These are phyloP conservation scores for Aspergillus sp. DNA, from an alignment of 2,329 filamentous ascomycete genomes.

Conservation along the genomic window DNA sequence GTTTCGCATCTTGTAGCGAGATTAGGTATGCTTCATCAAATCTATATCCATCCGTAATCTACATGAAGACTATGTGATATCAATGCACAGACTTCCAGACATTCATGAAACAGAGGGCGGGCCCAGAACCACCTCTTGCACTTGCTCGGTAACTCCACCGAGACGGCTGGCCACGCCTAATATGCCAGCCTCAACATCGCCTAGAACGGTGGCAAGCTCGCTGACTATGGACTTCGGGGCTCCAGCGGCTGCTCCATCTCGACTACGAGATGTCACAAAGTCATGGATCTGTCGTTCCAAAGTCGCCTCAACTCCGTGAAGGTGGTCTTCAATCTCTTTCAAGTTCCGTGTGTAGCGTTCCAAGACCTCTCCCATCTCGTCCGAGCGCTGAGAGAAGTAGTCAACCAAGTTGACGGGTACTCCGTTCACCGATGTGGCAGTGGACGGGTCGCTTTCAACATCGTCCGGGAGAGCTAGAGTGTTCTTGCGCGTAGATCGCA, in stretches of 20 bases:
- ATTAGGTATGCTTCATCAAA: neutral
- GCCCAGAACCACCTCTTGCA: constrained; percentile 58
- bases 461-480: constrained; percentile 51
- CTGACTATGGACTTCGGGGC: constrained; percentile 48
- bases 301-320: constrained; percentile 63
- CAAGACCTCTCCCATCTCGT: constrained; percentile 62
- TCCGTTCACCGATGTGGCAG: constrained; percentile 49
- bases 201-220: constrained; percentile 59
- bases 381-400: constrained; percentile 64
- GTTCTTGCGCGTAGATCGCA: constrained; percentile 45
- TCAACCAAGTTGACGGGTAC: constrained; percentile 62
- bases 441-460: constrained; percentile 42
- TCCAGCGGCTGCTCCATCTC: constrained; percentile 42
- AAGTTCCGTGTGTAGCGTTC: constrained; percentile 60
- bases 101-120: constrained; percentile 26
- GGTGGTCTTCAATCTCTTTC: constrained; percentile 65
- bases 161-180: constrained; percentile 64
- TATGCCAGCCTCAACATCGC: constrained; percentile 67
- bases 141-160: constrained; percentile 60
- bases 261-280: constrained; percentile 47
- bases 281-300: constrained; percentile 63
- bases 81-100: neutral
- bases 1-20: neutral
- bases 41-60: neutral
- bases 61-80: neutral